These are phyloP conservation scores for Raddia distichophylla DNA, from an alignment of 176 grass and related monocot species.

Conservation along the genomic window DNA sequence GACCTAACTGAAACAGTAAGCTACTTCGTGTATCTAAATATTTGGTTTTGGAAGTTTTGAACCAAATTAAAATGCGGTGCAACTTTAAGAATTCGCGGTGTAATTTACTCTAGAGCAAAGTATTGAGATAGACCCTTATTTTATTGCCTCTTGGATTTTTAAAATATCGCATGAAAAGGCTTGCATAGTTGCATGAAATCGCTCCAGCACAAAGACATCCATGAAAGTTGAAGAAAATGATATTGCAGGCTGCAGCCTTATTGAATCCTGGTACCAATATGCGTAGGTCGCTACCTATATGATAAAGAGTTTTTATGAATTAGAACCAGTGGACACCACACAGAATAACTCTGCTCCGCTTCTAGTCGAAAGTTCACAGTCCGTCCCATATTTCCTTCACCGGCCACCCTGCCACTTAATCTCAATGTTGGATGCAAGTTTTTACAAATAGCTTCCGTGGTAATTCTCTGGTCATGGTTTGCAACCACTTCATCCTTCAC, in stretches of 20 bases:
- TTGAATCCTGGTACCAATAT: conserved; percentile 3
- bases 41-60: no score
- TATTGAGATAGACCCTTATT: background rate
- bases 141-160: background rate
- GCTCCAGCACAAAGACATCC: conserved; percentile 8
- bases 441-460: conserved; percentile 19
- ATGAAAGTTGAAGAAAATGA: conserved; percentile 19
- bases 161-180: conserved; percentile 13
- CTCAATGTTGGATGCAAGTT: conserved; percentile 24
- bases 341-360: conserved; percentile 18
- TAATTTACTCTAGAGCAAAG: no score
- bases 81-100: no score
- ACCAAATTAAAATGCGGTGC: no score
- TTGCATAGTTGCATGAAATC: background rate
- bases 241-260: background rate
- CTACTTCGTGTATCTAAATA: no score
- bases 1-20: no score
- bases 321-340: conserved; percentile 12
- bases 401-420: background rate
- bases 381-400: conserved; percentile 23
- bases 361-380: background rate
- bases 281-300: conserved; percentile 2
- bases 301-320: background rate
- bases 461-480: conserved; percentile 17
- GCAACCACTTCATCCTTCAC: conserved; percentile 38